Evolutionary conservation across 1,139 yeast genomes (phyloP), one percentile per base, ranked within the genome.

Genomic region (Hanseniaspora uvarum): DNA sequence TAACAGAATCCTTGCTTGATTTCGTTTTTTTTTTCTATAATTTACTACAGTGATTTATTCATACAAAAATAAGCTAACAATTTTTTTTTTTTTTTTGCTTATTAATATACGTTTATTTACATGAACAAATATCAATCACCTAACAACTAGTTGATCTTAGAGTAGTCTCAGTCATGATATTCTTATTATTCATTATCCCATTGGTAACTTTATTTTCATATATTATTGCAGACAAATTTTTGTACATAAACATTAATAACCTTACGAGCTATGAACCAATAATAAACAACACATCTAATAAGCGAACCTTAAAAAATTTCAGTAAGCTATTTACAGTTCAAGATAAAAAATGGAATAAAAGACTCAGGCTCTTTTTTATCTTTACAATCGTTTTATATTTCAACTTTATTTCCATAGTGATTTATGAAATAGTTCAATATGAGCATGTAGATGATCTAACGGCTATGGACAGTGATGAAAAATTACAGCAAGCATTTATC

Each of bases 321-420:
- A 50, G 45, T 14, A 39, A 41, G 28, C 47, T 50, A 5, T 50
- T 30, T 14, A 36, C 33, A 19, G 21, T 50, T 12, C 26, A 45
- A 16, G 53, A 50, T 30, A 41, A 50, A 19, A 50, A 50, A 50
- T 41, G 47, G 47, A 50, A 50, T 34, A 34, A 41, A 12, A 34
- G 36, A 19, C 53, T 50, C 34, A 41, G 45, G 37, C 5, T 33
- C 4, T 3, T 50, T 7, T 50, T 50, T n/a, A 36, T 33, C 14
- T 23, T 12, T 2, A 43, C 28, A 11, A 41, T 50, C 12, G 39
- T 33, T 2, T 34, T 50, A 7, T 50, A 50, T 31, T 41, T 50
- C 23, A 50, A 36, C 31, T 31, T 41, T 4, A 50, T 50, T 4
- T 18, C 47, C 39, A 31, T 43, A 24, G 41, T 50, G 8, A 50